Evolutionary conservation across 208 protist species (phyloP).

Genomic region (Acanthamoeba sp.): DNA sequence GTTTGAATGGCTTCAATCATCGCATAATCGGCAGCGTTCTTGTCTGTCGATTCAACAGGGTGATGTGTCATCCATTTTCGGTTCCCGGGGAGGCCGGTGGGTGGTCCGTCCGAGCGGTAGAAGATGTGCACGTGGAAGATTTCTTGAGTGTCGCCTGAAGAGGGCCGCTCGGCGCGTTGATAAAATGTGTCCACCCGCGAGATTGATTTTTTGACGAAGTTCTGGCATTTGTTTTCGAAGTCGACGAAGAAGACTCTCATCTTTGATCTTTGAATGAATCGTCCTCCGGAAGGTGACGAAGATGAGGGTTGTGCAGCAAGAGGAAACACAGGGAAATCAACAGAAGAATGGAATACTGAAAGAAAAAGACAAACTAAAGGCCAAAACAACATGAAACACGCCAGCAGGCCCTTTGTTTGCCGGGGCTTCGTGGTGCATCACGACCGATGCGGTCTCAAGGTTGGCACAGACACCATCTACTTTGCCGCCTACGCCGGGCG

Average conservation of each 20-base stretch:
- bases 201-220: background rate
- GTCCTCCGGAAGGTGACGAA: no score
- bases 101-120: background rate
- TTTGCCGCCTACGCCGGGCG: background rate
- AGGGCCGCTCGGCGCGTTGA: background rate
- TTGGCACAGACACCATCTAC: conserved; percentile 21
- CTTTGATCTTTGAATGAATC: background rate
- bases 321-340: background rate
- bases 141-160: background rate
- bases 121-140: conserved; percentile 18
- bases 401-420: background rate
- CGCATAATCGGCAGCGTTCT: background rate
- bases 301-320: no score
- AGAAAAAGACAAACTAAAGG: background rate
- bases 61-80: background rate
- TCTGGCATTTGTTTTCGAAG: conserved; percentile 44
- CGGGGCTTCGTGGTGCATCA: conserved; percentile 25
- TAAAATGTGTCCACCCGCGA: background rate
- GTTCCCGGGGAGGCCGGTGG: background rate
- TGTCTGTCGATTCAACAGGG: background rate
- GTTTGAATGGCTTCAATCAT: background rate
- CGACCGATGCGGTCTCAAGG: conserved; percentile 21
- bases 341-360: background rate
- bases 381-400: background rate
- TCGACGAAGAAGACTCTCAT: conserved; percentile 20